Percentiles rank a stretch among this genome's conserved stretches.
Conservation (phyloP, 768 basidiomycete genomes). For the Lentinula edodes region DNA sequence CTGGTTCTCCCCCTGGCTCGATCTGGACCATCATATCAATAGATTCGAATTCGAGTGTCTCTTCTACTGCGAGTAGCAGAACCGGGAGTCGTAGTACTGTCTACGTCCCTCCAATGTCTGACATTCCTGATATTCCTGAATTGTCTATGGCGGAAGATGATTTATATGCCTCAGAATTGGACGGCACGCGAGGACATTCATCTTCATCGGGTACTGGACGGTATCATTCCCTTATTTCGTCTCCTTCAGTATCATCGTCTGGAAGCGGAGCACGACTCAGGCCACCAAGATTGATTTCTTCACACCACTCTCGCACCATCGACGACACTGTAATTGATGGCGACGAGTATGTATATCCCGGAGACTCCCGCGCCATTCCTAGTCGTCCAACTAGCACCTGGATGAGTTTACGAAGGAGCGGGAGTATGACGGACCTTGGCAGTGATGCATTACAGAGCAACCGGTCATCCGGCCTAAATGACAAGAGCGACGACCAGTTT, state of each 20-base stretch:
- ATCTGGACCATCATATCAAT: conserved; percentile 68
- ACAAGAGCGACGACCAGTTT: conserved; percentile 4
- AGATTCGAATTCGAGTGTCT: conserved; percentile 33
- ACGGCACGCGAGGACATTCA: not conserved
- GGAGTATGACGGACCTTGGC: conserved; percentile 73
- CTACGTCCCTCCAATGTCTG: conserved; percentile 71
- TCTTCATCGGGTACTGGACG: conserved; percentile 2
- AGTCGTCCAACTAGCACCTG: conserved; percentile 41
- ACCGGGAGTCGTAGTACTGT: conserved; percentile 66
- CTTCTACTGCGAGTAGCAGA: conserved; percentile 35
- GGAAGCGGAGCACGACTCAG: conserved; percentile 22
- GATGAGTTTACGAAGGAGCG: conserved; percentile 56
- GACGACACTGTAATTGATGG: conserved; percentile 70
- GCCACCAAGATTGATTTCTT: conserved; percentile 46
- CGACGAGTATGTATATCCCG: conserved; percentile 63
- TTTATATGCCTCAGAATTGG: conserved; percentile 21
- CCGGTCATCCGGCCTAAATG: not conserved
- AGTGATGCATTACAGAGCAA: conserved; percentile 26
- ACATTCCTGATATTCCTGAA: conserved; percentile 59
- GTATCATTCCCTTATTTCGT: conserved; percentile 2
- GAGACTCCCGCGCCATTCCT: conserved; percentile 68
- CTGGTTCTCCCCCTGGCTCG: conserved; percentile 46
- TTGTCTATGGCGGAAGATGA: conserved; percentile 25
- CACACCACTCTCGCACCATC: conserved; percentile 59
- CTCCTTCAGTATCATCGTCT: conserved; percentile 34